These are phyloP conservation scores for Corinectria fuckeliana DNA, from an alignment of 2,329 filamentous ascomycete genomes.

Conservation along the genomic window DNA sequence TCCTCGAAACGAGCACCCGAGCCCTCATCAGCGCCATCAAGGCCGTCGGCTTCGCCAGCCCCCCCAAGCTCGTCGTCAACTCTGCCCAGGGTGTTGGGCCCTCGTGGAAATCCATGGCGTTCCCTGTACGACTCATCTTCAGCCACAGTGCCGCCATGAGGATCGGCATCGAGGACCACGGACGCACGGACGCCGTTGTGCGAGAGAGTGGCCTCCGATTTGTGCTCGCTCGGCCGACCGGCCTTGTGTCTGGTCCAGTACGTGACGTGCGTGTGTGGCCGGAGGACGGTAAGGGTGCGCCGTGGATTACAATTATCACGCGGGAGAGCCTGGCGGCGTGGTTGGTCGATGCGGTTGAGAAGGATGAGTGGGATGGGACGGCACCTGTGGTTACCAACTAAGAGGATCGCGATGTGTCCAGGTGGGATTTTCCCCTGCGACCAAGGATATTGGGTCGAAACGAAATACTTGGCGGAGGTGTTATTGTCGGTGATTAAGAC, in stretches of 20 bases:
- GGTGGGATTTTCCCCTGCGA: neutral
- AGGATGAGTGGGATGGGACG: conserved; percentile 48
- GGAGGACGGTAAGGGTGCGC: conserved; percentile 50
- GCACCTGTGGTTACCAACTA: conserved; percentile 56
- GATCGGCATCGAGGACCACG: conserved; percentile 55
- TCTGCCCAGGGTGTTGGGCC: conserved; percentile 56
- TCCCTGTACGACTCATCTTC: conserved; percentile 52
- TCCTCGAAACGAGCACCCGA: conserved; percentile 48
- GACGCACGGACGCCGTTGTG: conserved; percentile 51
- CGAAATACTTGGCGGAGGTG: neutral
- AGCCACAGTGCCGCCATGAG: conserved; percentile 52
- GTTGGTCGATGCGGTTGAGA: conserved; percentile 52
- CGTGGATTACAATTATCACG: conserved; percentile 47
- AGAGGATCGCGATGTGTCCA: neutral
- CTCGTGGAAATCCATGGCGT: conserved; percentile 51
- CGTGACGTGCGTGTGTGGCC: conserved; percentile 47
- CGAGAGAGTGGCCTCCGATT: conserved; percentile 38
- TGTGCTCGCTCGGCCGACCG: conserved; percentile 53
- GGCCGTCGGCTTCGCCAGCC: conserved; percentile 46
- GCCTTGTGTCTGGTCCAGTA: conserved; percentile 49
- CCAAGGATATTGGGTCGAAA: neutral
- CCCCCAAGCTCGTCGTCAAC: conserved; percentile 55
- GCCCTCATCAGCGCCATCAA: conserved; percentile 43
- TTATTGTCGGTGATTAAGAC: too few species aligned
- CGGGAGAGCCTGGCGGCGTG: conserved; percentile 52